Evolutionary conservation across 2,329 filamentous ascomycete genomes (phyloP), one percentile per base, ranked within the genome.

Genomic region (Aspergillus sp.): DNA sequence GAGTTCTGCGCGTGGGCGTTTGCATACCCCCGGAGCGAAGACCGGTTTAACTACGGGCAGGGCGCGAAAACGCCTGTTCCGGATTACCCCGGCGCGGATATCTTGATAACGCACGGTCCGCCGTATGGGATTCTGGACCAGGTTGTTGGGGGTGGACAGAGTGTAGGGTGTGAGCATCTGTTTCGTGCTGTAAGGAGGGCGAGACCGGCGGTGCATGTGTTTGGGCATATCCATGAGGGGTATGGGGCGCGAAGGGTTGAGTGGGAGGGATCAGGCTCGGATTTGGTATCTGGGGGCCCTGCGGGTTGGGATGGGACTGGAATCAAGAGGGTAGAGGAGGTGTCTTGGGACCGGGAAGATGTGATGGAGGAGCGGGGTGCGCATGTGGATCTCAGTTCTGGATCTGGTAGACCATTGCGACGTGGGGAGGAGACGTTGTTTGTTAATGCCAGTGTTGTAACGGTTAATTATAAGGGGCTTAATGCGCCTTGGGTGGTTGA

Each of bases 21-120:
- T 65, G 77, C 78, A 2, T 87, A 87, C 63, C 64, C 70, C 1
- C 75, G 76, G 15, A 48, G 75, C 35, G 66, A 81, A 54, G 84
- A 87, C 62, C 76, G 83, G 15, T 86, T 77, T 66, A 85, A 85
- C 57, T 70, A 11, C 27, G 27, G 27, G 27, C 7, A n/a, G 15
- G 19, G n/a, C 17, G 37, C 21, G 17, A n/a, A 40, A n/a, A 70
- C 75, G 23, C 77, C 78, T 0, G 68, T 82, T 15, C 79, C 81
- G 0, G 73, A 77, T 31, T 79, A 67, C 47, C 73, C 76, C 0
- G 64, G 60, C 2, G 68, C 85, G 21, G 84, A 87, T 66, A 76
- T 88, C 7, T 74, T 87, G 61, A 77, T 87, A 65, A 87, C 85
- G 0, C 86, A 88, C 64, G 85, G 85, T 1, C 85, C 85, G 2